Evolutionary conservation across 225 moss, liverwort and hornwort species (phyloP), one percentile per base, ranked within the genome.

Genomic region (Ulota crispa): DNA sequence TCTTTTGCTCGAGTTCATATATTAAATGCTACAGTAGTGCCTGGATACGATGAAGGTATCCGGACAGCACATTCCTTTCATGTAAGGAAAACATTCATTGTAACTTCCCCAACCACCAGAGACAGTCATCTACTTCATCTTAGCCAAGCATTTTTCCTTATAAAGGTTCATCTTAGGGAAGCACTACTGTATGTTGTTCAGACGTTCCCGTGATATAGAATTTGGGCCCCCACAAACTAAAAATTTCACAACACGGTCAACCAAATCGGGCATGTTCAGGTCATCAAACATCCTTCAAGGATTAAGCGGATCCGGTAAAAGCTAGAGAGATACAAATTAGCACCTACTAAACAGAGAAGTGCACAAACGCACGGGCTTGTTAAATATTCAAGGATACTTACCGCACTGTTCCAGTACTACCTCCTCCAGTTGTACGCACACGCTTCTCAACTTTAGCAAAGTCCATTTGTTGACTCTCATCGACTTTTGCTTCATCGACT

Each of bases 371-470:
- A 82, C 53, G 54, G 28, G 60, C 55, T 45, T 68, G 50, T 39
- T 36, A 54, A 28, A 73, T 77, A 73, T 14, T 79, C 54, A 36
- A 78, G 45, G 37, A 60, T 64, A 82, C 91, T 75, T 80, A 96
- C 93, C 97, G 89, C 52, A 99, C 95, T 72, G 94, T 99, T 89
- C 98, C 96, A 68, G 95, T 99, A 79, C 95, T 99, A 18, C 98
- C 96, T 90, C 98, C 96, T 81, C 98, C 96, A 37, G 94, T 99
- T 67, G 98, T 99, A 45, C 98, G 93, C 53, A 95, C 94, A 87
- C 98, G 93, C 83, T 99, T 99, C 88, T 99, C 98, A 83, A 99
- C 98, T 82, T 99, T 99, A 28, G 96, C 96, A 45, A 99, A 99
- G 69, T 99, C 96, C 96, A 99, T 96, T 79, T 99, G 98, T 68